These are phyloP conservation scores for Aechmea fasciata DNA, from an alignment of 176 grass and related monocot species.

Conservation along the genomic window DNA sequence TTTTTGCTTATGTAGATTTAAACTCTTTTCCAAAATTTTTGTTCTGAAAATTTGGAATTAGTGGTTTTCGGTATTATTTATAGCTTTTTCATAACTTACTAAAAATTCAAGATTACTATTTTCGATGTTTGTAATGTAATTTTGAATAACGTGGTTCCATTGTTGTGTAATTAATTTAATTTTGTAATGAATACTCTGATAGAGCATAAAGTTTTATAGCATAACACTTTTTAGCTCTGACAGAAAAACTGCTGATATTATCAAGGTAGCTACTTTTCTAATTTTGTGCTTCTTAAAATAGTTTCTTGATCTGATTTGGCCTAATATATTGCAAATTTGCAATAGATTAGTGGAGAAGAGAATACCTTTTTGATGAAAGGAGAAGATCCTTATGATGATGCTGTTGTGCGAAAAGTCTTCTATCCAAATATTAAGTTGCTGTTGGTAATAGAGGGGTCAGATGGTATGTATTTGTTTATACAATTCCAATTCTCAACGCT, in stretches of 20 bases:
- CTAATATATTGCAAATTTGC: slow-evolving; percentile 15
- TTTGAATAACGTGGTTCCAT: no score
- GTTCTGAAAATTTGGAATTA: no score
- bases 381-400: slow-evolving; percentile 87
- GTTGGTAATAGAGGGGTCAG: slow-evolving; percentile 84
- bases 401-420: slow-evolving; percentile 68
- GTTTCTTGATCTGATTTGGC: slow-evolving; percentile 19
- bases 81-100: no score
- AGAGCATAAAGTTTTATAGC: no score
- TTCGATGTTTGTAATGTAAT: no score
- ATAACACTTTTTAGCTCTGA: no score
- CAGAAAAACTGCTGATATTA: slow-evolving; percentile 70
- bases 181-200: no score
- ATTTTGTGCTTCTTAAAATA: slow-evolving; percentile 1
- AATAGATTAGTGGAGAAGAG: slow-evolving; percentile 88
- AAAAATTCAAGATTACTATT: no score
- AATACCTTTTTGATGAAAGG: slow-evolving; percentile 79
- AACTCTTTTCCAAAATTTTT: no score
- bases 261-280: slow-evolving; percentile 51
- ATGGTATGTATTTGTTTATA: slow-evolving; percentile 31
- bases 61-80: no score
- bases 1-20: no score
- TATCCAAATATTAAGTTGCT: slow-evolving; percentile 84
- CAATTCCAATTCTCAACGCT: neutral
- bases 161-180: no score